Percentiles rank a stretch among this genome's conserved stretches.
Conservation (phyloP, 1,284 basidiomycete species). For the Termitomyces sp. region DNA sequence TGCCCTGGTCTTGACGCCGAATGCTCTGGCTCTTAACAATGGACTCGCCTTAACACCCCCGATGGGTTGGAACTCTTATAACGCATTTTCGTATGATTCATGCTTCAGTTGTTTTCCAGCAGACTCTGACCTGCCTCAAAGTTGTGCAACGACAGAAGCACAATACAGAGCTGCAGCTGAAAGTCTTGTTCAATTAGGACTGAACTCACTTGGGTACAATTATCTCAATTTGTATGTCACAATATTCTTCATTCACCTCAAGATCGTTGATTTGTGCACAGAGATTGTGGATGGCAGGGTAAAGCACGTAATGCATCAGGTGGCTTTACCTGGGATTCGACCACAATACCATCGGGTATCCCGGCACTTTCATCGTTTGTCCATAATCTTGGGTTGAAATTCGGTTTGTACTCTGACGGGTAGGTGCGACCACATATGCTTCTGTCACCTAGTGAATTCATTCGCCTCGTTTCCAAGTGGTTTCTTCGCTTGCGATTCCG, state of each 20-base stretch:
- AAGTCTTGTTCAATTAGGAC: slow-evolving; percentile 30
- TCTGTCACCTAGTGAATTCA: neutral
- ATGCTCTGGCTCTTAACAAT: slow-evolving; percentile 32
- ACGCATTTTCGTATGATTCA: slow-evolving; percentile 35
- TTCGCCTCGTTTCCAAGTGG: slow-evolving; percentile 27
- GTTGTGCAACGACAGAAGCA: slow-evolving; percentile 34
- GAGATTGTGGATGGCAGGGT: slow-evolving; percentile 45
- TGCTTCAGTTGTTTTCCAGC: neutral
- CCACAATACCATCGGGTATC: slow-evolving; percentile 36
- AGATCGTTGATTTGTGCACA: slow-evolving; percentile 9
- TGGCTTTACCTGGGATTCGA: slow-evolving; percentile 39
- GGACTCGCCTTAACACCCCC: slow-evolving; percentile 37
- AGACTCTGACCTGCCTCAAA: slow-evolving; percentile 15
- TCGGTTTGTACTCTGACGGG: slow-evolving; percentile 41
- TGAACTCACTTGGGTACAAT: slow-evolving; percentile 34
- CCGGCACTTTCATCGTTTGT: slow-evolving; percentile 35
- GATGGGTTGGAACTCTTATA: slow-evolving; percentile 49
- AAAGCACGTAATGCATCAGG: slow-evolving; percentile 34
- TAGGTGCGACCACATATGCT: slow-evolving; percentile 14
- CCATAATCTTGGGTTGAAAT: slow-evolving; percentile 36
- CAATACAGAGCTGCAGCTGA: slow-evolving; percentile 34
- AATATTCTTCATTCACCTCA: neutral
- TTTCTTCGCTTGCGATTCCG: slow-evolving; percentile 39
- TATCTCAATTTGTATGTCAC: slow-evolving; percentile 34
- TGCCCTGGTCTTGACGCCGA: slow-evolving; percentile 13